Percentiles rank a stretch among this genome's conserved stretches.
Evolutionary conservation across 768 basidiomycete genomes (phyloP).

Genomic region (Phlegmacium glaucopus): DNA sequence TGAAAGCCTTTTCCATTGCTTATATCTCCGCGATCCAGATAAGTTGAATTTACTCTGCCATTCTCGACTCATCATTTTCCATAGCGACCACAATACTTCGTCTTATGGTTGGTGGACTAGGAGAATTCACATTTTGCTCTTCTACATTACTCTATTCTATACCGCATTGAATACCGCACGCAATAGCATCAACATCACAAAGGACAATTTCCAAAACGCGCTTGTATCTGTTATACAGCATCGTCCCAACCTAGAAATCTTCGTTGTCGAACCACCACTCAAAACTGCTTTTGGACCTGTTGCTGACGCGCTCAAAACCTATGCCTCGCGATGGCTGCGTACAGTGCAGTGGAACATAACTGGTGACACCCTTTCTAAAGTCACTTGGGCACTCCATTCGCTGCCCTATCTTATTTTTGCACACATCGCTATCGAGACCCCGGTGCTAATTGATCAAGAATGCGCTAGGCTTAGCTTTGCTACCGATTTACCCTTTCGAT

Average conservation of each 20-base stretch:
- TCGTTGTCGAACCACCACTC: constrained; percentile 67
- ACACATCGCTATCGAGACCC: constrained; percentile 44
- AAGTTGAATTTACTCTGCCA: constrained; percentile 50
- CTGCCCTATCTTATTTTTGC: constrained; percentile 54
- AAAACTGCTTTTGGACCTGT: constrained; percentile 56
- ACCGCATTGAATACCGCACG: constrained; percentile 8
- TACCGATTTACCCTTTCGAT: constrained; percentile 45
- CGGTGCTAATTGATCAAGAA: constrained; percentile 32
- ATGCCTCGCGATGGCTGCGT: constrained; percentile 47
- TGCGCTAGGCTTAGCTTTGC: constrained; percentile 58
- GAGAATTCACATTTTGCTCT: constrained; percentile 63
- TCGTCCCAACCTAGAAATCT: constrained; percentile 72
- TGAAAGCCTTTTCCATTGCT: constrained; percentile 65
- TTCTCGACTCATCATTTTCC: constrained; percentile 44
- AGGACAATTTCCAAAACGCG: constrained; percentile 49
- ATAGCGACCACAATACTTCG: constrained; percentile 34
- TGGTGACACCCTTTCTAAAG: constrained; percentile 50
- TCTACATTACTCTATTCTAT: constrained; percentile 21
- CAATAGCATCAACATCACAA: constrained; percentile 35
- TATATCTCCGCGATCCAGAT: constrained; percentile 62
- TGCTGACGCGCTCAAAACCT: constrained; percentile 56
- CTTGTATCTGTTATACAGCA: constrained; percentile 57
- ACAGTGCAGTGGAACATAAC: constrained; percentile 63
- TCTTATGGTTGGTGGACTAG: constrained; percentile 69
- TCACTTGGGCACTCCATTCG: constrained; percentile 69